A percentile compares a stretch with the other conserved stretches of the same genome.
Conservation (phyloP, 2,329 filamentous ascomycete species). For the Aquanectria penicillioides region DNA sequence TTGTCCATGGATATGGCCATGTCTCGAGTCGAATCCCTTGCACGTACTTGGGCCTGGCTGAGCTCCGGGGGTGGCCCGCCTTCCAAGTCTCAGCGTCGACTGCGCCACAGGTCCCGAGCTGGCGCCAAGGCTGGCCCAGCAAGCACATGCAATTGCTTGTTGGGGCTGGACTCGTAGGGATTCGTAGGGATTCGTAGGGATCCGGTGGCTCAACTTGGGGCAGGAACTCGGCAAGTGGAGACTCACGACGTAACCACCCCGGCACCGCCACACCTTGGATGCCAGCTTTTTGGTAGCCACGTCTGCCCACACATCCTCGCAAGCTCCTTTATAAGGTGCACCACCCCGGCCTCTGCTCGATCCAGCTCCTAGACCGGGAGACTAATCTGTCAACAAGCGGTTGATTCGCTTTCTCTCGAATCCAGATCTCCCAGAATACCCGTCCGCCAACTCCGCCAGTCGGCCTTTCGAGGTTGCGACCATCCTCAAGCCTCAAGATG, state of each 20-base stretch:
- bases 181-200: constrained; percentile 7
- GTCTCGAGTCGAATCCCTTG: constrained; percentile 29
- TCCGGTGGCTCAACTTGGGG: constrained; percentile 21
- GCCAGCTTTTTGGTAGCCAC: constrained; percentile 36
- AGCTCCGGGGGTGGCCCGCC: constrained; percentile 27
- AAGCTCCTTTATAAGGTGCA: constrained; percentile 39
- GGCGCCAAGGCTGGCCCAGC: constrained; percentile 14
- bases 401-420: neutral
- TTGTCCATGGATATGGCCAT: constrained; percentile 31
- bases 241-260: constrained; percentile 38
- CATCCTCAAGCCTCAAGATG: constrained; percentile 43
- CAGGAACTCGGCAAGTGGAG: constrained; percentile 33
- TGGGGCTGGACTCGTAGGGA: constrained; percentile 1
- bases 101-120: constrained; percentile 36
- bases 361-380: constrained; percentile 14
- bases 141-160: constrained; percentile 24
- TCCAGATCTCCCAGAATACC: neutral
- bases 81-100: constrained; percentile 15
- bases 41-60: constrained; percentile 23
- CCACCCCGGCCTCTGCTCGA: constrained; percentile 21
- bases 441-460: constrained; percentile 23
- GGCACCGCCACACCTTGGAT: constrained; percentile 38
- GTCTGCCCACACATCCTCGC: constrained; percentile 31
- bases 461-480: constrained; percentile 43
- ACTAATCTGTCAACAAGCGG: neutral